Conservation (phyloP, 805 yeast species). For the Candida bentonensis region DNA sequence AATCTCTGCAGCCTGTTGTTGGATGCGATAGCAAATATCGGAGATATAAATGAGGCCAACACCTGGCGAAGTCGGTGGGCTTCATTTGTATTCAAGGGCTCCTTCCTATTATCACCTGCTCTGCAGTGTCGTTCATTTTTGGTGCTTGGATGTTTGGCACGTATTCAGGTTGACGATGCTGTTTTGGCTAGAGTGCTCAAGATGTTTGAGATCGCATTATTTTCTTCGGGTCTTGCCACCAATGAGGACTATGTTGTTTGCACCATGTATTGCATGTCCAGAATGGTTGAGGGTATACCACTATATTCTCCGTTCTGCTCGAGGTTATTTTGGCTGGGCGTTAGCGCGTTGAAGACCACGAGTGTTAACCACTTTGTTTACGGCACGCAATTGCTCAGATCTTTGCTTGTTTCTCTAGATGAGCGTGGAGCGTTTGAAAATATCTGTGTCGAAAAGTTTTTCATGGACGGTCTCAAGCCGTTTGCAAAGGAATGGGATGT, state of each 20-base stretch:
- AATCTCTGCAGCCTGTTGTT: slow-evolving; percentile 10
- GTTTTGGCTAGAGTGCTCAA: slow-evolving; percentile 25
- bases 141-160: slow-evolving; percentile 55
- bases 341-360: slow-evolving; percentile 8
- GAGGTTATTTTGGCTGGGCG: slow-evolving; percentile 33
- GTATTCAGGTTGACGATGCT: slow-evolving; percentile 48
- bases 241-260: slow-evolving; percentile 25
- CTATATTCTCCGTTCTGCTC: slow-evolving; percentile 32
- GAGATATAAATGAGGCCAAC: slow-evolving; percentile 12
- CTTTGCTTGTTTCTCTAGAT: slow-evolving; percentile 11
- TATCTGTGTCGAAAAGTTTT: slow-evolving; percentile 7
- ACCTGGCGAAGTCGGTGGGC: slow-evolving; percentile 15
- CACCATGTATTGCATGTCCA: slow-evolving; percentile 31
- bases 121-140: slow-evolving; percentile 30
- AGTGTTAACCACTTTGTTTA: slow-evolving; percentile 10
- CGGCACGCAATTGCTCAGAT: slow-evolving; percentile 11
- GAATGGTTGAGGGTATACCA: slow-evolving; percentile 36
- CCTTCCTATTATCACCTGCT: slow-evolving; percentile 35
- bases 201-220: slow-evolving; percentile 7
- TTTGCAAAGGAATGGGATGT: slow-evolving; percentile 9
- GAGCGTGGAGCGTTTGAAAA: slow-evolving; percentile 11
- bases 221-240: slow-evolving; percentile 16
- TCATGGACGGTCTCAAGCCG: slow-evolving; percentile 5
- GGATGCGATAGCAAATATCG: slow-evolving; percentile 12
- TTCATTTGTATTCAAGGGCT: slow-evolving; percentile 10